Percentiles rank a stretch among this genome's conserved stretches.
Conservation (phyloP, 331 rosid species). For the Pyrus hybrid region DNA sequence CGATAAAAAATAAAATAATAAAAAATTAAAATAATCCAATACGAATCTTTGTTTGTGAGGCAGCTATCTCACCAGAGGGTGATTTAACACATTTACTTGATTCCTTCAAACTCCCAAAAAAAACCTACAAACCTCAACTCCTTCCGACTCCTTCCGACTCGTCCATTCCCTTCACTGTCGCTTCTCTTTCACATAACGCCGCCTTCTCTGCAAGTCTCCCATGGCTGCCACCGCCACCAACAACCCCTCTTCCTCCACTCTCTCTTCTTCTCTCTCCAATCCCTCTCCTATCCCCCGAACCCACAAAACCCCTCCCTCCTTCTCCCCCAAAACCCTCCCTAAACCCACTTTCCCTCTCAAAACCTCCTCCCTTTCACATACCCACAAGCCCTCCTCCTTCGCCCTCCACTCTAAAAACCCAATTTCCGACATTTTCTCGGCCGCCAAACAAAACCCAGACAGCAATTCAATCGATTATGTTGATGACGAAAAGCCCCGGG, state of each 20-base stretch:
- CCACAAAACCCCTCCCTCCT: not conserved
- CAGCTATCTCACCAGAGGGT: not conserved
- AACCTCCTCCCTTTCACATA: not conserved
- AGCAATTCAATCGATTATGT: constrained; percentile 1
- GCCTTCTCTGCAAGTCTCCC: not conserved
- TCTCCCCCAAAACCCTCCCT: constrained; percentile 17
- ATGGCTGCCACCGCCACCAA: constrained; percentile 35
- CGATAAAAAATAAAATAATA: not conserved
- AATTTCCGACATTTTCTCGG: constrained; percentile 22
- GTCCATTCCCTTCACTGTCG: not conserved
- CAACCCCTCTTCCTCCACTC: constrained; percentile 10
- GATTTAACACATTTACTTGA: not conserved
- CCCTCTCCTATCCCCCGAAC: constrained; percentile 10
- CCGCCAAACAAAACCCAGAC: constrained; percentile 2
- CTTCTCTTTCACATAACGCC: not conserved
- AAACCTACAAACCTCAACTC: not conserved
- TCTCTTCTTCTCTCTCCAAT: constrained; percentile 30
- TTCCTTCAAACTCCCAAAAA: not conserved
- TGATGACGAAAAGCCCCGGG: constrained; percentile 69
- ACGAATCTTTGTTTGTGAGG: not conserved
- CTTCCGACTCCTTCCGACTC: not conserved
- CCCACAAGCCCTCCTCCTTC: constrained; percentile 10
- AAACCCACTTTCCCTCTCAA: constrained; percentile 15
- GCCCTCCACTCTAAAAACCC: constrained; percentile 21
- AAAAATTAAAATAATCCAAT: not conserved